phyloP scores from a whole-genome alignment of 768 basidiomycete species.

The Panellus pusillus region DNA sequence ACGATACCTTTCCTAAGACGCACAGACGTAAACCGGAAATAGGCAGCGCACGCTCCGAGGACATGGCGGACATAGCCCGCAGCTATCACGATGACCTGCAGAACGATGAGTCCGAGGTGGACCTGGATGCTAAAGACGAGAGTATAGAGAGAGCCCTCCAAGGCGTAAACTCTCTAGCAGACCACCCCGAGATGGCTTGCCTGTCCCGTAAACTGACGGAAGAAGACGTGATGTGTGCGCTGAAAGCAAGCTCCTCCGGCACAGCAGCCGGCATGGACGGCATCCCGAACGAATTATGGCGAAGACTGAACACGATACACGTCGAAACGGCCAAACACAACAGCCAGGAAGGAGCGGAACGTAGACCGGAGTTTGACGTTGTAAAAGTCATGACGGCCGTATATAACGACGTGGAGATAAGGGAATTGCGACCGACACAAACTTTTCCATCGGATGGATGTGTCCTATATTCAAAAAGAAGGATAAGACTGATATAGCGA shows the following conservation, averaged over 20 bases:
- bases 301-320: background rate
- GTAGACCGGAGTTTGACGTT: too few relatives aligned
- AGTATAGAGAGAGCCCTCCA: too few relatives aligned
- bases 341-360: too few relatives aligned
- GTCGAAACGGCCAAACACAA: too few relatives aligned
- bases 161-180: background rate
- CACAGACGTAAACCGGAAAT: background rate
- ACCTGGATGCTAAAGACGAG: background rate
- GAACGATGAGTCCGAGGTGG: background rate
- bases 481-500: slow-evolving; percentile 16
- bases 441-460: slow-evolving; percentile 23
- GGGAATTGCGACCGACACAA: background rate
- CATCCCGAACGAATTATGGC: slow-evolving; percentile 3
- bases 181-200: background rate
- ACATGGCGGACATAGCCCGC: slow-evolving; percentile 6
- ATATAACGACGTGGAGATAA: background rate
- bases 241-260: background rate
- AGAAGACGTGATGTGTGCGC: background rate
- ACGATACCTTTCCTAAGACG: background rate
- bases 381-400: background rate
- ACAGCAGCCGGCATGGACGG: slow-evolving; percentile 1
- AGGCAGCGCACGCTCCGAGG: background rate
- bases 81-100: slow-evolving; percentile 6
- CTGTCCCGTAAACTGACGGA: too few relatives aligned
- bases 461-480: slow-evolving; percentile 32